Evolutionary conservation across 2,329 filamentous ascomycete species (phyloP), one percentile per base, ranked within the genome.

Genomic region (Claviceps paspali): DNA sequence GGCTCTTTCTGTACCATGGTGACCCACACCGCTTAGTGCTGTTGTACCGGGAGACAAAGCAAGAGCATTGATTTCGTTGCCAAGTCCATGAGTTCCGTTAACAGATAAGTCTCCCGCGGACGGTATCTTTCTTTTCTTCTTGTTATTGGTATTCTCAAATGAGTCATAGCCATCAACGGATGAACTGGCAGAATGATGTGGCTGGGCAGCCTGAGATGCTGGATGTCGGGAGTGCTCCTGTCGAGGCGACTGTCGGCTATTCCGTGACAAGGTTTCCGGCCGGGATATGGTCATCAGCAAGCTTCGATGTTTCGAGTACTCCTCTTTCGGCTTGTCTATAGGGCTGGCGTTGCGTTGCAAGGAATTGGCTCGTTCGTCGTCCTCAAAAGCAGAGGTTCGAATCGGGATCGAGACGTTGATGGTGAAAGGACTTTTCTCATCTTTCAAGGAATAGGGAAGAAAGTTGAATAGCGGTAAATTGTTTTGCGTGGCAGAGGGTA

Each of bases 51-150:
- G 22, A 12, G 52, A 50, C 33, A 51, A 45, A 21, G 48, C 42
- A 15, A 54, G 41, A 21, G 53, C 47, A 35, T 43, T 76, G 66
- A 51, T 76, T 24, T 60, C 57, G 35, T 44, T 47, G 28, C 49
- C 51, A 12, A 56, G 40, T 11, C 43, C 47, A 42, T 70, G 66
- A 6, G 54, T 50, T 3, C 59, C 58, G 35, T 60, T 63, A 15
- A 68, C 47, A 3, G 57, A 72, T 11, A 76, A 67, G 49, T 83
- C 82, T 14, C 83, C 82, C 8, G 84, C 85, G 0, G 86, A 86
- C 0, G 91, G 91, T 27, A 98, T 96, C 62, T 98, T 98, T 47
- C 91, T 75, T 60, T 98, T 96, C 66, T 96, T 98, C 62, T 98
- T 98, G 56, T 98, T 98, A 57, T 94, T 96, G 26, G 85, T 93